Percentiles rank a stretch among this genome's conserved stretches.
Conservation (phyloP, 2,329 filamentous ascomycete species). For the Colletotrichum chlorophyti region DNA sequence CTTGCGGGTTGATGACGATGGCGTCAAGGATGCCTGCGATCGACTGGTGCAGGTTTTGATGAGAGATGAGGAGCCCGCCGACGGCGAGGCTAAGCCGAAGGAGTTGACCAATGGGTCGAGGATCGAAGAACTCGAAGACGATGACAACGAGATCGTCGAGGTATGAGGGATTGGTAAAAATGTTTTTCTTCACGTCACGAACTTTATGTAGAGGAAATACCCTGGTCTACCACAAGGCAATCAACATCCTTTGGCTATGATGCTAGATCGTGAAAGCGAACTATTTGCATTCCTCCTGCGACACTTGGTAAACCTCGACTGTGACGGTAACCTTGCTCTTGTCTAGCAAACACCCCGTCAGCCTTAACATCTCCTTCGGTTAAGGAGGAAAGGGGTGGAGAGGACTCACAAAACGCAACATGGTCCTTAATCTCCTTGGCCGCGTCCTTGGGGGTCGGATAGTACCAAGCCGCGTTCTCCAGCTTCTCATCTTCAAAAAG, state of each 20-base stretch:
- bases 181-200: conserved; percentile 19
- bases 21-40: conserved; percentile 84
- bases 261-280: no score
- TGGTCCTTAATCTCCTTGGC: conserved; percentile 59
- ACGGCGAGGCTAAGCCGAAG: conserved; percentile 45
- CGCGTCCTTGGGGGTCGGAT: conserved; percentile 55
- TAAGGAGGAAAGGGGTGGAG: neutral
- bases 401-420: conserved; percentile 63
- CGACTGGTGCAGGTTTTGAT: conserved; percentile 88
- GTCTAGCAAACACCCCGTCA: conserved; percentile 34
- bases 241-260: no score
- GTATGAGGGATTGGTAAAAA: conserved; percentile 42
- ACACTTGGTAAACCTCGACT: no score
- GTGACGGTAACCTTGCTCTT: conserved; percentile 41
- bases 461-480: conserved; percentile 65
- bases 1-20: conserved; percentile 76
- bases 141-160: conserved; percentile 62
- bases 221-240: conserved; percentile 15
- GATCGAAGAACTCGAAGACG: conserved; percentile 52
- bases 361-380: neutral
- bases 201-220: conserved; percentile 28
- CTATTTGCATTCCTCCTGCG: no score
- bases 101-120: conserved; percentile 49
- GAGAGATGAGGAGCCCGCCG: conserved; percentile 74
- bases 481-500: conserved; percentile 47